Base-by-base conservation (phyloP, 495 filamentous ascomycete species). In the Choiromyces venosus region DNA sequence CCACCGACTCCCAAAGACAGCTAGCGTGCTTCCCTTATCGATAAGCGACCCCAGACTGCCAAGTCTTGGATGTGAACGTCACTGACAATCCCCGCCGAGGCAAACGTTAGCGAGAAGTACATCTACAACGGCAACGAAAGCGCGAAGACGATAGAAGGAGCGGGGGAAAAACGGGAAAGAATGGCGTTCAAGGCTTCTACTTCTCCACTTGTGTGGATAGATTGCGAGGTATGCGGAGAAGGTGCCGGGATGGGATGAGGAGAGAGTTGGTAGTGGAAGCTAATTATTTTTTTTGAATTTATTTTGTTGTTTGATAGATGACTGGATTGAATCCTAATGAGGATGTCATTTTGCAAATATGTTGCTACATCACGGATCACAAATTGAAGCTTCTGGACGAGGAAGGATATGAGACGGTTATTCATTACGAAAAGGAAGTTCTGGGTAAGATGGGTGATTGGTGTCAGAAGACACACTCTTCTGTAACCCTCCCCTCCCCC, bases 281-380 rank as follows among this genome's bases (percentile, higher is more conserved):
- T 44, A 39, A 70, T 66, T 14, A 65, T 21, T 66, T 52, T 39
- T 39, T 38, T 18, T 52, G 18, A 38, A 16, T 65, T 73, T 46
- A 80, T 70, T 70, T 33, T 44, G 37, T 35, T 61, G 19, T 42
- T 66, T 39, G 68, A 56, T 74, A 97, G 93, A 99, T 99, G 95
- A 97, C 96, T 4, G 95, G 95, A 4, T 88, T 99, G 5, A 86
- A 97, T 81, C 84, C 88, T 2, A 87, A 90, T 38, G 87, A 82
- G 29, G 96, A 98, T 78, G 87, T 88, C 21, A 96, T 99, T 79
- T 88, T 99, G 76, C 92, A 96, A 80, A 91, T 99, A 39, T 95
- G 91, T 82, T 99, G 95, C 84, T 91, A 96, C 83, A 87, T 99
- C 80, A 99, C 96, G 10, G 89, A 94, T 78, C 85, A 87, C 64